Base-by-base conservation (phyloP, 768 basidiomycete genomes). In the Boletales sp. region DNA sequence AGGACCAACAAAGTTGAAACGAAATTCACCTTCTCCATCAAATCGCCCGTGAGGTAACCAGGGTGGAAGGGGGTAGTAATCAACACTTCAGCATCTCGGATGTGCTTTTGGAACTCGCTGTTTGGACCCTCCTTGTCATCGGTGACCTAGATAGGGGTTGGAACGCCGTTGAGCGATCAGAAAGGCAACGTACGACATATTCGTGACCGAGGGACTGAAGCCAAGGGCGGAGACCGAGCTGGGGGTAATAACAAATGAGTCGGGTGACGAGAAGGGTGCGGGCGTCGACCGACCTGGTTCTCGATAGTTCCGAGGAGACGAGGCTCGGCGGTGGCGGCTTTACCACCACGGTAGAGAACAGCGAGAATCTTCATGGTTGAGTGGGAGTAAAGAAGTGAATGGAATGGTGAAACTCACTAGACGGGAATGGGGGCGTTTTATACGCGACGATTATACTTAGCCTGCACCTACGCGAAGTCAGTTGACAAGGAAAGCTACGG, bases 31-130 rank as follows among this genome's bases (percentile, higher is more conserved):
- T 85, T 87, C 52, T 81, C 73, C 53, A 89, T 62, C 50, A 88
- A 72, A 1, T 86, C 86, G 29, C 74, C 75, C 13, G 87, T 90
- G 52, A 90, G 77, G 63, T 90, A 90, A 57, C 83, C 87, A 54
- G 86, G 88, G 66, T 89, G 88, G 81, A 90, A 90, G 5, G 86
- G 87, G 9, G 87, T 90, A 4, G 87, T 87, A 61, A 88, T 89
- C 58, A 88, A 64, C 47, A 89, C 78, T 64, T 89, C 86, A 41
- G 86, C 87, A 68, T 89, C 87, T 38, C 77, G 75, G 47, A 91
- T 75, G 67, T 92, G 79, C 69, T 87, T 89, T 67, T 88, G 83
- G 73, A 93, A 90, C 55, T 80, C 82, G 51, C 83, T 86, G 65
- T 84, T 77, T 3, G 84, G 71, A 19, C 89, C 90, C 63, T 91